Base-by-base conservation (phyloP, 371 early-diverging fungal genomes). In the Chytridium lagenaria region DNA sequence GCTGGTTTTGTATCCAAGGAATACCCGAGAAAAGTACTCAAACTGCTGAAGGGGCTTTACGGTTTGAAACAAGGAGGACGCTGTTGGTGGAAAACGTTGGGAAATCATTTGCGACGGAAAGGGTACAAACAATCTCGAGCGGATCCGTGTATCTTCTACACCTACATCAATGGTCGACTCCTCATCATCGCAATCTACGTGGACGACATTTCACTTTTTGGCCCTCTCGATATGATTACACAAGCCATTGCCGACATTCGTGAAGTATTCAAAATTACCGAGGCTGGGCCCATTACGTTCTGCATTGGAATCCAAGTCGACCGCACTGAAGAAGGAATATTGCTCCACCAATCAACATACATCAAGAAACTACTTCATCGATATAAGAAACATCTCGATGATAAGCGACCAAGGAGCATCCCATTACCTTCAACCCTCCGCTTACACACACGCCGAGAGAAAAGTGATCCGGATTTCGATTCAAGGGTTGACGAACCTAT, bases 11-110 rank as follows among this genome's bases (percentile, higher is more conserved):
- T 7, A 2, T 37, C 37, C 67, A 5, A 5, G 12, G 19, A 37
- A 5, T 7, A 30, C 10, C 57, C 57, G 7, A 7, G 7, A 7
- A 7, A 7, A 16, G 57, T 55, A 26, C 33, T 0, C 19, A 16
- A 38, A 33, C 19, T 30, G 37, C 2, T 0, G 7, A 68, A 70
- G 44, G 77, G 69, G 2, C 65, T 77, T 0, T 77, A 72, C 52
- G 77, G 77, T 7, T 44, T 77, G 1, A 77, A 77, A 39, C 73
- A 77, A 70, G 70, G 72, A 40, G 72, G 69, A 7, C 52, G 66
- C 22, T 0, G 68, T 16, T 77, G 77, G 77, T 72, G 69, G 34
- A 28, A 63, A 5, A 71, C 34, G n/a, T 51, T 77, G 19, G 23
- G n/a, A 19, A 7, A 59, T 1, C 26, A 50, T 68, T 67, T 77